Base-by-base conservation (phyloP, 2,329 filamentous ascomycete species). In the Claviceps arundinis region DNA sequence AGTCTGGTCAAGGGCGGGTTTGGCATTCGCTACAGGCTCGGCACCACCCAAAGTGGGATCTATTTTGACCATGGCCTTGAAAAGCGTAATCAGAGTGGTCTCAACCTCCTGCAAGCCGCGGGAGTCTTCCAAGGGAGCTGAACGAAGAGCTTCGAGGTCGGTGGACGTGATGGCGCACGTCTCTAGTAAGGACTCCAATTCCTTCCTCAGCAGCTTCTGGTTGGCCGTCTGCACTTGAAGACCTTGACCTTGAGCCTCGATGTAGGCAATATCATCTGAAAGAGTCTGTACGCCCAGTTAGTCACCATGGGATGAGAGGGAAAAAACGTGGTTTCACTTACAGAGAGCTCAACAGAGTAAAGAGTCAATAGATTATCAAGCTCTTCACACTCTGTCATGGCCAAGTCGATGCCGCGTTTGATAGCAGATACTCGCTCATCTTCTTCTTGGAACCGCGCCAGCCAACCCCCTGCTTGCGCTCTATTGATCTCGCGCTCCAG, bases 201-300 rank as follows among this genome's bases (percentile, higher is more conserved):
- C 93, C 56, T 84, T 87, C 66, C 91, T 89, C 47, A 98, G 77
- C 30, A 95, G 77, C 66, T 95, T 95, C 65, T 98, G 93, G 61
- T 98, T 98, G 42, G 93, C 89, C 19, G 91, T 91, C 68, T 97
- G 93, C 6, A 98, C 91, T 62, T 98, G 93, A 47, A 98, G 73
- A 73, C 93, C 93, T 69, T 98, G 91, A 6, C 89, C 90, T 68
- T 98, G 93, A 2, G 93, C 89, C 70, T 98, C 93, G 57, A 98
- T 97, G 64, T 94, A 97, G 3, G 89, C 84, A 60, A 98, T 94
- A 61, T 98, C 93, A 48, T 97, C 91, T 52, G 90, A 89, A 34
- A 98, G 76, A 48, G 90, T 97, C 85, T 94, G 62, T 24, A 30
- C 2, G 6, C 64, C 54, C 17, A 61, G 59, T 53, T 17, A 51